phyloP scores from a whole-genome alignment of 768 basidiomycete genomes.

The Pulveroboletus sp. region DNA sequence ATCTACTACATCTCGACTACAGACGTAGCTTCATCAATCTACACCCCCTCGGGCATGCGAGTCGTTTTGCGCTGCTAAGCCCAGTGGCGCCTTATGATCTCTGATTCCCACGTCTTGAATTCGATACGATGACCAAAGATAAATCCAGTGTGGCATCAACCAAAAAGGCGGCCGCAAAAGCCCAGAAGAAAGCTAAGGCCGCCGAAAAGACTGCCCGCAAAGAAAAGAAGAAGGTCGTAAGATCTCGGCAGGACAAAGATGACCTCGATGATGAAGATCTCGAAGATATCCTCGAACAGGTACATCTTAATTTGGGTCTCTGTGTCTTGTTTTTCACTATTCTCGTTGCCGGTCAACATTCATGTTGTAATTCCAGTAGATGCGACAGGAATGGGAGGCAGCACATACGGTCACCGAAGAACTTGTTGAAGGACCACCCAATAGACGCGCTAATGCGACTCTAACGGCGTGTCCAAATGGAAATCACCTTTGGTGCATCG shows the following conservation, averaged over 20 bases:
- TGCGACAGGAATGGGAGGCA: slow-evolving; percentile 78
- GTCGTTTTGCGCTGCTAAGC: no score
- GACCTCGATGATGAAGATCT: slow-evolving; percentile 74
- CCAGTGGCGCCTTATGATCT: no score
- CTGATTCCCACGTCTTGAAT: neutral
- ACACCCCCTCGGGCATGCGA: no score
- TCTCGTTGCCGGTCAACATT: neutral
- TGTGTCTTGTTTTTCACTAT: neutral
- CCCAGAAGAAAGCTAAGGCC: slow-evolving; percentile 62
- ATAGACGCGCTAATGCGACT: slow-evolving; percentile 78
- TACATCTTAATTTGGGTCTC: slow-evolving; percentile 23
- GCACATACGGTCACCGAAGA: slow-evolving; percentile 84
- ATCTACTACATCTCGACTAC: neutral
- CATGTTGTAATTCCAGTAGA: slow-evolving; percentile 43
- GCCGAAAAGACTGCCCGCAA: slow-evolving; percentile 67
- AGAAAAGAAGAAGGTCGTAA: slow-evolving; percentile 54
- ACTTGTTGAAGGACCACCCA: slow-evolving; percentile 76
- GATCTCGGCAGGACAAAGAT: slow-evolving; percentile 40
- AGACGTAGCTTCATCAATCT: no score
- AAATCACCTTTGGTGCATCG: slow-evolving; percentile 78
- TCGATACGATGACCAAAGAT: slow-evolving; percentile 16
- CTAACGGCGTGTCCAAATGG: slow-evolving; percentile 76
- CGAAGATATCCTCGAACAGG: slow-evolving; percentile 79
- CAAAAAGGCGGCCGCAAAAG: slow-evolving; percentile 49
- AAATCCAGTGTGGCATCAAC: slow-evolving; percentile 4